Percentiles rank a stretch among this genome's conserved stretches.
These are phyloP conservation scores for Picea mariana DNA, from an alignment of 83 land plant genomes.

Conservation along the genomic window DNA sequence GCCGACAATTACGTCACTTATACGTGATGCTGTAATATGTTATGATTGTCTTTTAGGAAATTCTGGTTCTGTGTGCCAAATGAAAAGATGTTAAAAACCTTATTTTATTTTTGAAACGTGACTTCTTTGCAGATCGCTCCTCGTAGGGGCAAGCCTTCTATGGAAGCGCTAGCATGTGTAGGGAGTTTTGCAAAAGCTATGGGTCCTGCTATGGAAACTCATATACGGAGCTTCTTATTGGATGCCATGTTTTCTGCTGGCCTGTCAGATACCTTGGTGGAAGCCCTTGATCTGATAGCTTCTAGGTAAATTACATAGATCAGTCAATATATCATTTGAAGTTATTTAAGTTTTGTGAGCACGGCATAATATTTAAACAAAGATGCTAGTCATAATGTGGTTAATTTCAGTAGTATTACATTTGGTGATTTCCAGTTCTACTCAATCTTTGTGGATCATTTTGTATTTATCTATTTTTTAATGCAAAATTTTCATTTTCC, in stretches of 20 bases:
- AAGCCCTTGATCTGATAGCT: slow-evolving; percentile 78
- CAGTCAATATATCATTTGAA: background rate
- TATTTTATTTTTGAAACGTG: slow-evolving; percentile 5
- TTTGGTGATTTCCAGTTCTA: background rate
- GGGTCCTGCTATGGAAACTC: too few relatives aligned
- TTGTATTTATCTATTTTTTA: background rate
- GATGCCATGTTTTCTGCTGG: slow-evolving; percentile 68
- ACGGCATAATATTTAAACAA: background rate
- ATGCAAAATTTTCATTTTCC: slow-evolving; percentile 4
- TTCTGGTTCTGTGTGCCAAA: background rate
- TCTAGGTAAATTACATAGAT: slow-evolving; percentile 46
- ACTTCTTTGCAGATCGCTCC: slow-evolving; percentile 73
- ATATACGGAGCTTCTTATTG: too few relatives aligned
- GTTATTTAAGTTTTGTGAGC: background rate
- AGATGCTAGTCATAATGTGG: background rate
- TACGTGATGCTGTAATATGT: slow-evolving; percentile 83
- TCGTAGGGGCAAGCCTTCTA: slow-evolving; percentile 84
- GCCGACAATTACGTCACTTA: slow-evolving; percentile 77
- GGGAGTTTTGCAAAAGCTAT: slow-evolving; percentile 10
- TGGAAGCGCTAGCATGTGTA: slow-evolving; percentile 91
- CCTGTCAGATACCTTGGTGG: slow-evolving; percentile 67
- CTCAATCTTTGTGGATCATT: background rate
- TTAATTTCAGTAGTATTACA: background rate
- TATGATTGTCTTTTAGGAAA: background rate
- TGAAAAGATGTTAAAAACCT: background rate